These are phyloP conservation scores for Diaporthe helianthi DNA, from an alignment of 2,329 filamentous ascomycete genomes.

Conservation along the genomic window DNA sequence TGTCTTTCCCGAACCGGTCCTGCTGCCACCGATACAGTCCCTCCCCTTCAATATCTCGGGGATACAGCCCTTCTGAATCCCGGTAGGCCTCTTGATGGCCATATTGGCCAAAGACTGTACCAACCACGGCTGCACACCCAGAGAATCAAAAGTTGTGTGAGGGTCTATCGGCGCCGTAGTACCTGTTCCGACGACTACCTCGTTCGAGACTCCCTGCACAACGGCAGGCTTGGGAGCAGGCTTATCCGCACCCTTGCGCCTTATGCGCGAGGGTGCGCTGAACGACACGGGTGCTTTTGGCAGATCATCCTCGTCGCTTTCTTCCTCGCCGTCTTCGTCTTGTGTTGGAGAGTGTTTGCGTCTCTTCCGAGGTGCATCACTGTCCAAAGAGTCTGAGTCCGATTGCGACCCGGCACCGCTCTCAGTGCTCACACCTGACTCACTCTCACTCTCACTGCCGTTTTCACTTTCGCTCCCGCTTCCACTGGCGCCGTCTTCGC, in stretches of 20 bases:
- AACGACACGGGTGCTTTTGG: constrained; percentile 43
- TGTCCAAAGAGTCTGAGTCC: constrained; percentile 60
- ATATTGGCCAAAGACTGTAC: constrained; percentile 76
- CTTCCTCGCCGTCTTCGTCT: constrained; percentile 40
- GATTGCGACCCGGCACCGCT: constrained; percentile 44
- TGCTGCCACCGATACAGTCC: constrained; percentile 93
- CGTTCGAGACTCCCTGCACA: constrained; percentile 30
- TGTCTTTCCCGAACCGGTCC: constrained; percentile 97
- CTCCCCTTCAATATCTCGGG: constrained; percentile 89
- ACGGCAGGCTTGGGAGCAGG: constrained; percentile 20
- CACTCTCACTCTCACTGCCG: constrained; percentile 39
- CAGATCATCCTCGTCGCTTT: constrained; percentile 45
- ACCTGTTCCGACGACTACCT: constrained; percentile 43
- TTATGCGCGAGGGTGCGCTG: constrained; percentile 61
- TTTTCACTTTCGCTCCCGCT: constrained; percentile 33
- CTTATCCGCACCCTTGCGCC: constrained; percentile 42
- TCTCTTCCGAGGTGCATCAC: constrained; percentile 48
- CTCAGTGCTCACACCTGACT: constrained; percentile 28
- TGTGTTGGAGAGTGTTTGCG: constrained; percentile 47
- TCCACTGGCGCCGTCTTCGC: constrained; percentile 2
- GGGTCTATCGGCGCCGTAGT: constrained; percentile 57
- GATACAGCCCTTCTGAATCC: constrained; percentile 92
- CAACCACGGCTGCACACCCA: constrained; percentile 86
- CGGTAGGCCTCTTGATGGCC: constrained; percentile 85
- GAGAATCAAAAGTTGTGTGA: constrained; percentile 71